Conservation (phyloP, 2,329 filamentous ascomycete genomes). For the Fusarium xyrophilum region DNA sequence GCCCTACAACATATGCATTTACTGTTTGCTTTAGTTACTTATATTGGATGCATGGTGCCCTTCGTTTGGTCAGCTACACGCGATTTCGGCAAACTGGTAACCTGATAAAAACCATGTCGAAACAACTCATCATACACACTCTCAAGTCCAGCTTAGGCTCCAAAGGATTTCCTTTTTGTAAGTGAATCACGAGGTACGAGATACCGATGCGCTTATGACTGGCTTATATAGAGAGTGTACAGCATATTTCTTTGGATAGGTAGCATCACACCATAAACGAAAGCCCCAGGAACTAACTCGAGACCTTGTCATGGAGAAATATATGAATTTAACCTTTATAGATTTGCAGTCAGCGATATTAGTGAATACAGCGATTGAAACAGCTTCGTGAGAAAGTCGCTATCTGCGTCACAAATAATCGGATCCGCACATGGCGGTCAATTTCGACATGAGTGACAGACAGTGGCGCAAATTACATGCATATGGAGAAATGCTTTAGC, state of each 20-base stretch:
- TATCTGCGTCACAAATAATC: neutral
- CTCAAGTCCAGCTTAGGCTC: neutral
- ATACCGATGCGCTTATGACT: neutral
- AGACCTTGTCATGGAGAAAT: neutral
- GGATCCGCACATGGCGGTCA: neutral
- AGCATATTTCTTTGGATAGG: neutral
- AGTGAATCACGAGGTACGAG: neutral
- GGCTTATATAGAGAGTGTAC: neutral
- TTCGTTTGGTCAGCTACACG: neutral
- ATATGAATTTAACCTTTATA: neutral
- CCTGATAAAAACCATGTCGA: neutral
- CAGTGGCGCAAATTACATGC: slow-evolving; percentile 18
- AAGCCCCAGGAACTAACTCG: neutral
- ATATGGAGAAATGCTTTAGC: slow-evolving; percentile 10
- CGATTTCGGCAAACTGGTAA: neutral
- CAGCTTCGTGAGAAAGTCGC: neutral
- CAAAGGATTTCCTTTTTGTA: neutral
- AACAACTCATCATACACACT: neutral
- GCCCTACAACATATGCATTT: neutral
- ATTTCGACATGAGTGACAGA: neutral
- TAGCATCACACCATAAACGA: neutral
- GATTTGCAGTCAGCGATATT: neutral
- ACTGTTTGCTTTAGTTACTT: neutral
- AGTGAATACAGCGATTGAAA: neutral
- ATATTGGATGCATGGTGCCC: neutral